Base-by-base conservation (phyloP, 148 eudicot species). In the Rhododendron simsii region DNA sequence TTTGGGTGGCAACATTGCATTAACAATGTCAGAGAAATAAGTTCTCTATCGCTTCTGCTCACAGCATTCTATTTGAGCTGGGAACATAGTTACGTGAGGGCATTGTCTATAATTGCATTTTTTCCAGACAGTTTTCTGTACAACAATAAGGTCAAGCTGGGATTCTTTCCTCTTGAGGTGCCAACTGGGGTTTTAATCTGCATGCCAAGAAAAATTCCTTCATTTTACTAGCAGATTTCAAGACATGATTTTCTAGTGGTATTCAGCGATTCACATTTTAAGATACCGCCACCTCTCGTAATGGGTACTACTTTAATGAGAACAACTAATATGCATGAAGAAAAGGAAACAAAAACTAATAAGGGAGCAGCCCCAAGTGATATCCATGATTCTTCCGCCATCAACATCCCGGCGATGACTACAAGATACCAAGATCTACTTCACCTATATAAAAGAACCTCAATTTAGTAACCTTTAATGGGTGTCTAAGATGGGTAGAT, bases 91-190 rank as follows among this genome's bases (percentile, higher is more conserved):
- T 65, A 26, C 13, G 13, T 9, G 33, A 65, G 73, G 71, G 73
- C 73, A n/a, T 65, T 65, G 73, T n/a, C 13, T 65, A 65, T 7
- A n/a, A 13, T 26, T 23, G n/a, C 30, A 4, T 10, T 26, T 23
- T n/a, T 65, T 8, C 33, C 73, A n/a, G 13, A 8, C 30, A 65
- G 73, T 59, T 59, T 59, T 59, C 65, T 55, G 21, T 55, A 55
- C 65, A 59, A 59, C 65, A 59, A 5, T 59, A 59, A 59, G 65
- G 65, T 20, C 65, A 59, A 59, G 65, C 65, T 18, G 65, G n/a
- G 65, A 59, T 20, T 20, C 65, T 59, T 59, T 20, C 65, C n/a
- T 59, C 80, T 77, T 77, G 80, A 77, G 80, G 80, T 77, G 45
- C 2, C 35, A 18, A 11, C 3, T 77, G 80, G 10, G 10, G 80